Percentiles rank a stretch among this genome's conserved stretches.
phyloP scores from a whole-genome alignment of 768 basidiomycete species.

The Nidularia sp. region DNA sequence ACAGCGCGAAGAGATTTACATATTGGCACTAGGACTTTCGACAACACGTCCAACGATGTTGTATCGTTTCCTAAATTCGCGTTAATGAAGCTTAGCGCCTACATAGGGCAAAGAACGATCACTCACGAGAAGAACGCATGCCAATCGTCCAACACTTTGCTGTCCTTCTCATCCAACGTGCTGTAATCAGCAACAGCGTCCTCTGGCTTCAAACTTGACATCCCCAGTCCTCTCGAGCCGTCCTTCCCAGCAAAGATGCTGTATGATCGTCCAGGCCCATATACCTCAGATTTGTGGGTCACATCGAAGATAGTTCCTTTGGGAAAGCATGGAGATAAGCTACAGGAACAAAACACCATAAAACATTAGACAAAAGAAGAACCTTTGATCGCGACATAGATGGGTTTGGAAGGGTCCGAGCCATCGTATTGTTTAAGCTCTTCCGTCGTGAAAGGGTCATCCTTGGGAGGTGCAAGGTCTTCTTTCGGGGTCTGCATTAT shows the following conservation, averaged over 20 bases:
- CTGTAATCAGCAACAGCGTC: constrained; percentile 90
- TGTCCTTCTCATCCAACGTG: constrained; percentile 62
- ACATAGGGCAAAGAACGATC: neutral
- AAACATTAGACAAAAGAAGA: neutral
- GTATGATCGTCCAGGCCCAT: constrained; percentile 79
- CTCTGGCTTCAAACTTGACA: constrained; percentile 81
- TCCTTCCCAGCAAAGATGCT: constrained; percentile 92
- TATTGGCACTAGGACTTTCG: constrained; percentile 26
- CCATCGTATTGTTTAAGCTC: constrained; percentile 75
- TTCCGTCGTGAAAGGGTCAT: constrained; percentile 71
- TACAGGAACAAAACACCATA: neutral
- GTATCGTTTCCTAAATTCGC: constrained; percentile 67
- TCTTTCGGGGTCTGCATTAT: constrained; percentile 68
- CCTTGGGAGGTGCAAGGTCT: constrained; percentile 67
- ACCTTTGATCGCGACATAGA: constrained; percentile 95
- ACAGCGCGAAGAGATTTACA: constrained; percentile 8
- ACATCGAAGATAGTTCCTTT: constrained; percentile 91
- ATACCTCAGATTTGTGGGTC: constrained; percentile 77
- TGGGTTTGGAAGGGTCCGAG: constrained; percentile 55
- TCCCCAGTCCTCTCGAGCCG: constrained; percentile 83
- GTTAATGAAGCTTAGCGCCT: neutral
- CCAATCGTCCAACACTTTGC: constrained; percentile 87
- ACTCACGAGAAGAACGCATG: constrained; percentile 82
- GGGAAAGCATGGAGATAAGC: neutral
- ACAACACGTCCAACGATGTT: constrained; percentile 77